Evolutionary conservation across 352 stramenopile genomes (phyloP), one percentile per base, ranked within the genome.

Genomic region (Pythium apleroticum): DNA sequence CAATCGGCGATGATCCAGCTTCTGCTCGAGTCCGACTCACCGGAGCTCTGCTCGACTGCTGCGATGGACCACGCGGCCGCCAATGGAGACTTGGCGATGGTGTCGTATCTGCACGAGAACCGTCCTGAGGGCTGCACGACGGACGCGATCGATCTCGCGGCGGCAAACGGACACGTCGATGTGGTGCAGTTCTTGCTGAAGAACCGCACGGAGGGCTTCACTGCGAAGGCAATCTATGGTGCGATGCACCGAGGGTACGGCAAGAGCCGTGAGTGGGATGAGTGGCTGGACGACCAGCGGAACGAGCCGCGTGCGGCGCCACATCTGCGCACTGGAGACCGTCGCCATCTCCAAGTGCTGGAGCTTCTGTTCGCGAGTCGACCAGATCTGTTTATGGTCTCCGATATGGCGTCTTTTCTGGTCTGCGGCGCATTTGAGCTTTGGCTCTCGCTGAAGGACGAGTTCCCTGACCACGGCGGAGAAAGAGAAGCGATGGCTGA

Each of bases 151-250:
- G 30, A 33, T 33, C 30, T 33, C 30, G 30, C 30, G 30, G 30
- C 30, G 30, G 10, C 30, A 33, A 33, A 58, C 46, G 59, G 59
- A 25, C 55, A 62, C 27, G 41, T 31, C 28, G 55, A 52, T 2
- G 55, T 54, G 11, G 76, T 87, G 12, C 19, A 53, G 31, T 50
- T 57, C 27, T 22, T 64, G n/a, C 33, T 48, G 46, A 4, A 24
- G 31, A n/a, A 57, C 22, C 46, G 46, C 14, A 25, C 28, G 3
- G 43, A 64, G 25, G 46, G 43, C 2, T 64, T 64, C 24, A 64
- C 57, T 15, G 30, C 22, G 28, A 28, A 20, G 0, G 57, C 25
- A 25, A 43, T 62, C 10, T 37, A 52, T 22, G 41, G 27, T n/a
- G 55, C 41, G 27, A 43, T 43, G 15, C 52, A 62, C 19, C 39